Conservation (phyloP, 495 filamentous ascomycete genomes). For the Talaromyces trachyspermus region DNA sequence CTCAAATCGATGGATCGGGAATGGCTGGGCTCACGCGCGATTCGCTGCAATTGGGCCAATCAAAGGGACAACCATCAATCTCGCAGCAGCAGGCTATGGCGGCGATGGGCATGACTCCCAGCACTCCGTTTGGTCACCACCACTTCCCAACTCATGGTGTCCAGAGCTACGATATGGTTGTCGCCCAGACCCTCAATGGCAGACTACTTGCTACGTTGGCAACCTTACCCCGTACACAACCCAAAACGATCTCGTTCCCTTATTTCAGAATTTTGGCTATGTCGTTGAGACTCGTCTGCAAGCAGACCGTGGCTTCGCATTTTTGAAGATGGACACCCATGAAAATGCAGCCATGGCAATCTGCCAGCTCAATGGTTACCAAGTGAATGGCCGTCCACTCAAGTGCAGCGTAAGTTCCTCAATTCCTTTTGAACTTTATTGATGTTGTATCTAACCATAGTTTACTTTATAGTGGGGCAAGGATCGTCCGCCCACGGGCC, state of each 20-base stretch:
- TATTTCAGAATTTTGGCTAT: constrained; percentile 98
- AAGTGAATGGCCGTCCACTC: constrained; percentile 92
- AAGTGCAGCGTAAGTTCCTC: constrained; percentile 84
- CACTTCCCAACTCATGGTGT: constrained; percentile 96
- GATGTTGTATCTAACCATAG: not conserved
- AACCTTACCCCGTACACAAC: constrained; percentile 98
- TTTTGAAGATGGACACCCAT: constrained; percentile 98
- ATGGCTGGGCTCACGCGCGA: constrained; percentile 97
- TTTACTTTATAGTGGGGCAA: constrained; percentile 77
- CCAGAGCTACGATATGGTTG: constrained; percentile 97
- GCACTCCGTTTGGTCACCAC: constrained; percentile 92
- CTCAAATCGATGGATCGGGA: constrained; percentile 97
- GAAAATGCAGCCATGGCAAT: constrained; percentile 99
- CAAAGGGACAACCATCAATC: constrained; percentile 97
- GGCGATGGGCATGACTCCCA: constrained; percentile 97
- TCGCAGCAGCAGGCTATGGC: constrained; percentile 96
- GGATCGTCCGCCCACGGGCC: constrained; percentile 84
- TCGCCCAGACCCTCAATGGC: constrained; percentile 94
- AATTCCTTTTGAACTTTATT: not conserved
- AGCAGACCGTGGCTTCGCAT: constrained; percentile 94
- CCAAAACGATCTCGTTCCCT: constrained; percentile 86
- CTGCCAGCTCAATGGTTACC: constrained; percentile 93
- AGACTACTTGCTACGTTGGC: constrained; percentile 97
- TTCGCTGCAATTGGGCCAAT: constrained; percentile 99
- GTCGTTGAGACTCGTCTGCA: constrained; percentile 97